A percentile compares a stretch with the other conserved stretches of the same genome.
phyloP scores from a whole-genome alignment of 768 basidiomycete species.

The Mycena chlorophos region DNA sequence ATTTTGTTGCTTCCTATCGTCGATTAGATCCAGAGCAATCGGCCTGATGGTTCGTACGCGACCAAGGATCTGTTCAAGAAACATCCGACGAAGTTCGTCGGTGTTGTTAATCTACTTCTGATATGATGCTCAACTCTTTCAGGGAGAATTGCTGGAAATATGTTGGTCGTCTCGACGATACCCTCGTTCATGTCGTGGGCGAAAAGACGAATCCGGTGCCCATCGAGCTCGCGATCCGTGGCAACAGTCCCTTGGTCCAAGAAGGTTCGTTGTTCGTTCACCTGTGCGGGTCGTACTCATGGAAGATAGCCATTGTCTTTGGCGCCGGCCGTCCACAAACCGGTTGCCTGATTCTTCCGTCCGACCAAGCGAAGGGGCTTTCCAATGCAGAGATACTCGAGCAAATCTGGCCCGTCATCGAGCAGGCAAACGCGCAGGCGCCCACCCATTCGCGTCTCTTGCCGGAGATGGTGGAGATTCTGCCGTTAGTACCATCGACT shows the following conservation, averaged over 20 bases:
- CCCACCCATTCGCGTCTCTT: slow-evolving; percentile 54
- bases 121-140: neutral
- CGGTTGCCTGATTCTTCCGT: slow-evolving; percentile 52
- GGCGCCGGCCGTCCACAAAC: slow-evolving; percentile 49
- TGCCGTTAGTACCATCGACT: slow-evolving; percentile 34
- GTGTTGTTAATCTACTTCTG: neutral
- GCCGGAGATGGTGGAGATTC: slow-evolving; percentile 50
- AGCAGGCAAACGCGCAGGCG: slow-evolving; percentile 50
- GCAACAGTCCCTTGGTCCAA: slow-evolving; percentile 44
- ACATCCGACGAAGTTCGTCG: slow-evolving; percentile 36
- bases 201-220: slow-evolving; percentile 60
- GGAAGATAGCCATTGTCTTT: slow-evolving; percentile 46
- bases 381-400: slow-evolving; percentile 29
- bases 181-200: slow-evolving; percentile 45
- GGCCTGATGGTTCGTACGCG: slow-evolving; percentile 54
- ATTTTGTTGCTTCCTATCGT: neutral
- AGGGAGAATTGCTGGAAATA: slow-evolving; percentile 40
- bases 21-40: slow-evolving; percentile 37
- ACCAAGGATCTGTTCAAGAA: slow-evolving; percentile 55
- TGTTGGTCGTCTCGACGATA: slow-evolving; percentile 57
- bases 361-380: slow-evolving; percentile 36
- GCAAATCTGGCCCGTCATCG: slow-evolving; percentile 45
- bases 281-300: no score
- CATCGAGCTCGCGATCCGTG: slow-evolving; percentile 52
- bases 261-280: slow-evolving; percentile 30